These are phyloP conservation scores for Trichoderma breve DNA, from an alignment of 2,329 filamentous ascomycete genomes.

Conservation along the genomic window DNA sequence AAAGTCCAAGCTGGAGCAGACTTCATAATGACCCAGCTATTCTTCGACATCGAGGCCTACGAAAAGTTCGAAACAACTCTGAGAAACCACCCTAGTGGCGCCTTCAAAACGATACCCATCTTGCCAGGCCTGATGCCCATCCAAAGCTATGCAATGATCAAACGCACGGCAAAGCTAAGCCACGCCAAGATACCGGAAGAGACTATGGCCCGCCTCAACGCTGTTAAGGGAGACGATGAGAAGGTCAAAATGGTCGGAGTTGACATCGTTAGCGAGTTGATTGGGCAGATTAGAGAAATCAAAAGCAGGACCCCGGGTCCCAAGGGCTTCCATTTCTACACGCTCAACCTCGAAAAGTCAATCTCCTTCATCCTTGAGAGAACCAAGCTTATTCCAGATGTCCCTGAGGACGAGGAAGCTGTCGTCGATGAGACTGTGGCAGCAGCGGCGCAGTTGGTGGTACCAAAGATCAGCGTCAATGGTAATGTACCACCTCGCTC, in stretches of 20 bases:
- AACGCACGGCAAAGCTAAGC: constrained; percentile 89
- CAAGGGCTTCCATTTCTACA: constrained; percentile 95
- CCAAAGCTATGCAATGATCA: constrained; percentile 94
- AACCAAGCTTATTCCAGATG: constrained; percentile 73
- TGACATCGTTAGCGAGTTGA: constrained; percentile 79
- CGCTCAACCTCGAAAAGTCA: constrained; percentile 91
- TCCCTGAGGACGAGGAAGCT: constrained; percentile 52
- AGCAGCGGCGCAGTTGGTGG: constrained; percentile 24
- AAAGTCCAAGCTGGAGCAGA: constrained; percentile 91
- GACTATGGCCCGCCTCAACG: constrained; percentile 68
- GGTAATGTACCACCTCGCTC: constrained; percentile 39
- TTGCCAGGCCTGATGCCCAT: constrained; percentile 97
- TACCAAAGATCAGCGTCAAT: constrained; percentile 44
- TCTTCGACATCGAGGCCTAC: constrained; percentile 87
- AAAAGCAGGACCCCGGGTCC: constrained; percentile 57
- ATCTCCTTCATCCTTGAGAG: constrained; percentile 90
- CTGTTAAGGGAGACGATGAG: constrained; percentile 75
- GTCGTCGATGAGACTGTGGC: constrained; percentile 45
- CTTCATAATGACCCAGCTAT: constrained; percentile 98
- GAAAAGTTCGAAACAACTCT: constrained; percentile 73
- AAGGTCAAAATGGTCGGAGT: constrained; percentile 77
- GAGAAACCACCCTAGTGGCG: constrained; percentile 76
- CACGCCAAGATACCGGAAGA: constrained; percentile 76
- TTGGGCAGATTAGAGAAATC: constrained; percentile 71
- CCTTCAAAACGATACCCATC: constrained; percentile 83